phyloP scores from a whole-genome alignment of 192 early-diverging fungal genomes.

The Jimgerdemannia lactiflua region DNA sequence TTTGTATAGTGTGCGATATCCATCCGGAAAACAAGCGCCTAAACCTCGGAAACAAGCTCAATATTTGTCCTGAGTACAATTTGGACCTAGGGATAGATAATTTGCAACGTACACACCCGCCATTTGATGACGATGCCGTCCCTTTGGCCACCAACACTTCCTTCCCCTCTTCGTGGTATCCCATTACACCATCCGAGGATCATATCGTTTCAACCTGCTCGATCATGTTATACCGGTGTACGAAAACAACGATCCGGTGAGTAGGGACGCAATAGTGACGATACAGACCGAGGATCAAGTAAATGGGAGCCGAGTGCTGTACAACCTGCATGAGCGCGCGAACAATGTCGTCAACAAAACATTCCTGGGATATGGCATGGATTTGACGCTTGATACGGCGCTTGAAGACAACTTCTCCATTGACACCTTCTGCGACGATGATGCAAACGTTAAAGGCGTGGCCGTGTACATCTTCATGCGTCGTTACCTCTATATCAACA shows the following conservation, averaged over 20 bases:
- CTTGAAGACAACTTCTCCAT: conserved; percentile 38
- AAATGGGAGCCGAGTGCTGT: neutral
- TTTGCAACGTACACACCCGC: conserved; percentile 3
- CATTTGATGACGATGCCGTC: neutral
- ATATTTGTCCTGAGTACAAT: neutral
- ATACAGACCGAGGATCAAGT: conserved; percentile 13
- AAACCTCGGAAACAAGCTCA: conserved; percentile 4
- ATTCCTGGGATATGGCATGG: conserved; percentile 31
- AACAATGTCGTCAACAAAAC: conserved; percentile 24
- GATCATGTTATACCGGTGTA: conserved; percentile 4
- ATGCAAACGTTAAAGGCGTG: conserved; percentile 31
- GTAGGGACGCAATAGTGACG: conserved; percentile 6
- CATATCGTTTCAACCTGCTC: neutral
- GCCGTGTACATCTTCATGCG: conserved; percentile 42
- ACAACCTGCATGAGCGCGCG: conserved; percentile 22
- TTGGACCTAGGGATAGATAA: conserved; percentile 5
- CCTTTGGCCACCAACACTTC: neutral
- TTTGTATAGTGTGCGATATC: neutral
- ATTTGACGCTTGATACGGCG: conserved; percentile 27
- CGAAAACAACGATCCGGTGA: neutral
- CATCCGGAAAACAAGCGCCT: conserved; percentile 2
- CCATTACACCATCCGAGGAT: conserved; percentile 10
- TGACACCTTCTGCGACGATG: conserved; percentile 30
- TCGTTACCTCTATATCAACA: conserved; percentile 37
- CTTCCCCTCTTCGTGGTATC: neutral